These are phyloP conservation scores for Globisporangium acanthophoron DNA, from an alignment of 352 stramenopile species.

Conservation along the genomic window DNA sequence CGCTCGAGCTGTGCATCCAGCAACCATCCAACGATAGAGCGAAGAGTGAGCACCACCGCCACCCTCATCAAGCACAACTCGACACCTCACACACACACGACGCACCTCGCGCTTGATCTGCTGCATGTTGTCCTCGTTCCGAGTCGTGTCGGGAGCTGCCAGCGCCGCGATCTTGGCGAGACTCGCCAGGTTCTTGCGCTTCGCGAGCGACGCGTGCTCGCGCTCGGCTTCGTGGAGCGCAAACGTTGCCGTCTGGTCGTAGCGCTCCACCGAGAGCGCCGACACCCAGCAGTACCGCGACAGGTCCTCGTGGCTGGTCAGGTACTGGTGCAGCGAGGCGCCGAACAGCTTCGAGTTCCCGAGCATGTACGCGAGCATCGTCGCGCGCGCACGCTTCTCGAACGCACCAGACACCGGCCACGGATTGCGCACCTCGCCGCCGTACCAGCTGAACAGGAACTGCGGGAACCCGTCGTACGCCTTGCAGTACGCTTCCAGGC, in stretches of 20 bases:
- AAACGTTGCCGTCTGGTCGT: constrained; percentile 47
- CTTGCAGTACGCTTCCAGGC: constrained; percentile 60
- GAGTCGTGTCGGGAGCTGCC: constrained; percentile 34
- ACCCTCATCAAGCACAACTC: neutral
- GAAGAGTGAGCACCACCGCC: neutral
- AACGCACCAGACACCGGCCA: constrained; percentile 32
- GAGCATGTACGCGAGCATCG: constrained; percentile 63
- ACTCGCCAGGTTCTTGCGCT: constrained; percentile 73
- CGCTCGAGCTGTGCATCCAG: constrained; percentile 35
- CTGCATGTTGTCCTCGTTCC: constrained; percentile 28
- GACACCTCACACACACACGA: neutral
- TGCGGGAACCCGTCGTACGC: constrained; percentile 46
- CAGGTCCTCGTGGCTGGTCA: constrained; percentile 51
- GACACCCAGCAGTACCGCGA: constrained; percentile 63
- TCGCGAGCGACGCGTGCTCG: constrained; percentile 46
- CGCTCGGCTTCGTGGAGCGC: constrained; percentile 46
- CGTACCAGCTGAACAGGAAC: constrained; percentile 78
- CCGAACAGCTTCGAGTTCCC: constrained; percentile 58
- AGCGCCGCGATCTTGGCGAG: constrained; percentile 77
- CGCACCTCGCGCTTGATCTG: constrained; percentile 63
- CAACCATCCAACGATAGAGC: neutral
- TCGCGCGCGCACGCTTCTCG: constrained; percentile 15
- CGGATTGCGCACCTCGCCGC: constrained; percentile 61
- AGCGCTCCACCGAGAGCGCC: constrained; percentile 55
- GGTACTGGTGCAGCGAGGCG: constrained; percentile 51